Evolutionary conservation across 2,329 filamentous ascomycete species (phyloP).

Genomic region (Claviceps arundinis): DNA sequence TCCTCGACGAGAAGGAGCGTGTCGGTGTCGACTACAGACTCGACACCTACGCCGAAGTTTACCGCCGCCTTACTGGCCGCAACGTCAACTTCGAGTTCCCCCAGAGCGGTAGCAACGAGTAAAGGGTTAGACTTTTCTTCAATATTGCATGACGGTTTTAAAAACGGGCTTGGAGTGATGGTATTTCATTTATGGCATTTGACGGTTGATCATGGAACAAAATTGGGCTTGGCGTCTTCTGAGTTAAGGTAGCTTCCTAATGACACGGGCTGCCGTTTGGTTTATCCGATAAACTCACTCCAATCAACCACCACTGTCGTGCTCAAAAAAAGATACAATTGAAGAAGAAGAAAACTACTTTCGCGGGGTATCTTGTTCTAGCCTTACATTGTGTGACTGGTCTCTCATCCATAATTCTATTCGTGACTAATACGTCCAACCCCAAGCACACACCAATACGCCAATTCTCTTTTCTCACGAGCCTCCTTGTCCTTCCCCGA

Average conservation of each 20-base stretch:
- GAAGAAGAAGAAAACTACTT: slow-evolving; percentile 4
- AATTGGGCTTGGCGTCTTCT: slow-evolving; percentile 33
- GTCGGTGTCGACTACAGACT: slow-evolving; percentile 98
- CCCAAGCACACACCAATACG: slow-evolving; percentile 91
- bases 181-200: slow-evolving; percentile 22
- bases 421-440: slow-evolving; percentile 62
- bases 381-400: neutral
- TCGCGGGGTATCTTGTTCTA: slow-evolving; percentile 30
- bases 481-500: slow-evolving; percentile 42
- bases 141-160: slow-evolving; percentile 5
- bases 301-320: slow-evolving; percentile 11
- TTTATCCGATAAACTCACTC: slow-evolving; percentile 18
- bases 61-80: slow-evolving; percentile 94
- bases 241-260: slow-evolving; percentile 35
- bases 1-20: slow-evolving; percentile 99
- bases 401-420: slow-evolving; percentile 8
- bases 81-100: slow-evolving; percentile 98
- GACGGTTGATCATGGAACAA: slow-evolving; percentile 23
- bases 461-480: slow-evolving; percentile 73
- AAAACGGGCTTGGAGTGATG: slow-evolving; percentile 7
- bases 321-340: neutral
- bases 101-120: slow-evolving; percentile 59
- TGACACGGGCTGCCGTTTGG: slow-evolving; percentile 31
- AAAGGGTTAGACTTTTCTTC: slow-evolving; percentile 37
- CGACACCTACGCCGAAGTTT: slow-evolving; percentile 99